Evolutionary conservation across 1,139 yeast genomes (phyloP), one percentile per base, ranked within the genome.

Genomic region (Kurtzmaniella natalensis): DNA sequence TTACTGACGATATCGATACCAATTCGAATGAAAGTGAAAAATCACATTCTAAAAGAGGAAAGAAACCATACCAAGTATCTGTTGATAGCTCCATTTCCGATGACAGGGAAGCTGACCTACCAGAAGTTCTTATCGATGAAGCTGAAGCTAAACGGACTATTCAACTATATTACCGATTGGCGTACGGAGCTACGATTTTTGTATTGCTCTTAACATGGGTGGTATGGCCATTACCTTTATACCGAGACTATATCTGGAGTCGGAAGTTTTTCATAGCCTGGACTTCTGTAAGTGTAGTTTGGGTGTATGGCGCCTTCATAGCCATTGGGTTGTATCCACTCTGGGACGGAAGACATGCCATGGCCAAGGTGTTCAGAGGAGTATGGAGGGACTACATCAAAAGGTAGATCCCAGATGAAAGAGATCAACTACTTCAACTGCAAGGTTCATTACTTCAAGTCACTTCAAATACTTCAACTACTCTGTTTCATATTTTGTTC

Each of bases 161-260:
- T 6, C 10, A 26, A 9, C 18, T 26, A 10, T 26, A 26, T 18
- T 17, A 17, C 20, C 59, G 57, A 34, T 38, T 60, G 6, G 61
- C 70, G 3, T 51, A 57, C 28, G 55, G 50, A 14, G 51, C 63
- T 8, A 45, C 55, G 24, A 36, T 56, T 1, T 44, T 59, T 24
- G 47, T 50, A 13, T 42, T 65, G 15, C 50, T 65, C 18, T 37
- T 64, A 4, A 59, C 58, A 16, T 61, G 61, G 64, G 66, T 67
- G 8, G 31, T 69, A 8, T 68, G 72, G 72, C 74, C 75, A 30
- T 53, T 68, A 48, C 72, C 74, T 8, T 53, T 68, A 47, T 69
- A 67, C 38, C 57, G 74, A 34, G 58, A 64, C 37, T 69, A 63
- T 52, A 55, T 67, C n/a, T 69, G 64, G 52, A 50, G 58, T 28